Evolutionary conservation across 495 filamentous ascomycete genomes (phyloP), one percentile per base, ranked within the genome.

Genomic region (Tetracladium setigerum): DNA sequence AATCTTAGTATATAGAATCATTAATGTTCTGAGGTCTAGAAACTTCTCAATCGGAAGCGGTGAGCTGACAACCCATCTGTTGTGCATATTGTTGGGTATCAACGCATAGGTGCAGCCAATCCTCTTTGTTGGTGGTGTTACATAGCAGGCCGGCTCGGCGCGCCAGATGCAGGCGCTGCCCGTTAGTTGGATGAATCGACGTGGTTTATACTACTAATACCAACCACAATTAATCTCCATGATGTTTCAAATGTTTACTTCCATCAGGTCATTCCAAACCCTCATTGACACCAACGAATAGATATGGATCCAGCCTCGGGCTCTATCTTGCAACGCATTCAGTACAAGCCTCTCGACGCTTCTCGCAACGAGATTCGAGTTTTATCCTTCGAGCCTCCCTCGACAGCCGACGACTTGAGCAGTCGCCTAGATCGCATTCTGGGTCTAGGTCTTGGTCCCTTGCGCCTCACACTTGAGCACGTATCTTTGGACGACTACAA

Each of bases 311-410:
- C 19, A 50, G 47, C 40, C 47, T 50, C 32, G 18, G 47, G 34
- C 31, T 50, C 39, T 50, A 38, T 32, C 40, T 50, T 30, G 47
- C 39, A 50, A 50, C 39, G 37, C 46, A 35, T 48, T 48, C 30
- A 49, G 13, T 49, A 49, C 16, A 50, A 50, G 47, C 47, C 47
- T 50, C 47, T 50, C 39, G 47, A 50, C 38, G 40, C 47, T 50
- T 50, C 47, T 44, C 32, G 39, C 47, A 50, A 50, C 47, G 47
- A 50, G 47, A 44, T 50, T 50, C 32, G 39, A 50, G 47, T 50
- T 44, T 50, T 50, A 16, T 50, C 47, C 47, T 49, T 49, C 46
- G 46, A 49, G 46, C 38, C 46, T 50, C 12, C 47, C 39, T 50
- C 47, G 47, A 50, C n/a, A 50, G 39, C 47, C 18, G 40, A 50